Evolutionary conservation across 768 basidiomycete genomes (phyloP).

Genomic region (Mycena vulgaris): DNA sequence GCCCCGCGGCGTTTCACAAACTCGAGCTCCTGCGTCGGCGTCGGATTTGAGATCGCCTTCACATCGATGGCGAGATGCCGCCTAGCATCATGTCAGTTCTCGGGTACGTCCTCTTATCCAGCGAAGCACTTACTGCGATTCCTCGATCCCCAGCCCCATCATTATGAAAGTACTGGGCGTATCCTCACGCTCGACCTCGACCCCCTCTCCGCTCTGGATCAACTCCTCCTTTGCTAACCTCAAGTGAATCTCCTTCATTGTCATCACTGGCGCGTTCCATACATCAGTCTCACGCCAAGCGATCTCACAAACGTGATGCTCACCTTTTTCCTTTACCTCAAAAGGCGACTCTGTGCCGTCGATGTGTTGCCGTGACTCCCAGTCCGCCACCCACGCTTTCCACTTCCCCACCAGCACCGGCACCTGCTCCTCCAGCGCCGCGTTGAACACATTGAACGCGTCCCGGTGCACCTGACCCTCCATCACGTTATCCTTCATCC

Average conservation of each 20-base stretch:
- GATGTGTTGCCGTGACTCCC: conserved; percentile 8
- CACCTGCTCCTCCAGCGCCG: neutral
- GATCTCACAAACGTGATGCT: neutral
- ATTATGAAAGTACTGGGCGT: conserved; percentile 10
- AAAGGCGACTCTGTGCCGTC: neutral
- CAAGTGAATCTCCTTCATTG: neutral
- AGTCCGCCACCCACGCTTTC: neutral
- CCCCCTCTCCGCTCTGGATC: conserved; percentile 1
- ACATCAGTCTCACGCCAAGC: neutral
- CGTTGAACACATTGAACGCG: conserved; percentile 6
- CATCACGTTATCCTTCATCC: conserved; percentile 1
- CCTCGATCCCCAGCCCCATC: conserved; percentile 10
- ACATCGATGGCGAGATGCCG: conserved; percentile 4
- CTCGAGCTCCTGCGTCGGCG: neutral
- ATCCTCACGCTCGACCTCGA: conserved; percentile 12
- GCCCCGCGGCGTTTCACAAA: neutral
- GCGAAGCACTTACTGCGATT: neutral
- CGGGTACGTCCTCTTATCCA: neutral
- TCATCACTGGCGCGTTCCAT: neutral
- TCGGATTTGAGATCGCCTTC: neutral
- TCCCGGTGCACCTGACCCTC: neutral
- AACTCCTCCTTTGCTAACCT: conserved; percentile 9
- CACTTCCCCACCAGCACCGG: neutral
- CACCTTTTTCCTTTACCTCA: neutral
- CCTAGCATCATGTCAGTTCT: neutral